Conservation (phyloP, 768 basidiomycete genomes). For the Rhizopogon sp. region DNA sequence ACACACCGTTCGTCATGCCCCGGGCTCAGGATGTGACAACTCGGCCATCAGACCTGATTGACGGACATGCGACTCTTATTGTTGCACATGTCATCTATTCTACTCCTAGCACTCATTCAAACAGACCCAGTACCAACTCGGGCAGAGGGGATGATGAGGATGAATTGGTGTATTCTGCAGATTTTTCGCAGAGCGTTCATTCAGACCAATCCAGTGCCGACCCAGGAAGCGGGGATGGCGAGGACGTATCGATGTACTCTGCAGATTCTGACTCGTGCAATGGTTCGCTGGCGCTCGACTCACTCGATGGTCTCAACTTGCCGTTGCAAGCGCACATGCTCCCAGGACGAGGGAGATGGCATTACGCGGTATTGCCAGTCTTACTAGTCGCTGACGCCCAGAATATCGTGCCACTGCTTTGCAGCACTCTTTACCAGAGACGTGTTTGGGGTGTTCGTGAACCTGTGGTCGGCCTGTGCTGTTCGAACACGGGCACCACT, state of each 20-base stretch:
- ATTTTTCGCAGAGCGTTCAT: too few relatives aligned
- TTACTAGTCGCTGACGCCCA: background rate
- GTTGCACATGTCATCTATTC: background rate
- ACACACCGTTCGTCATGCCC: background rate
- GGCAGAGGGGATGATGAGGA: background rate
- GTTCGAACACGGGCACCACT: background rate
- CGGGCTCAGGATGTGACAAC: background rate
- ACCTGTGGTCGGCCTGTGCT: constrained; percentile 3
- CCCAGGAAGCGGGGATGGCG: too few relatives aligned
- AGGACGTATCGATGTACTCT: too few relatives aligned
- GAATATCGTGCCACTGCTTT: background rate
- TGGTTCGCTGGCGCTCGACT: background rate
- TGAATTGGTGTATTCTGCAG: background rate
- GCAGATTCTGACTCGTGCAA: background rate
- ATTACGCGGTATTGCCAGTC: background rate
- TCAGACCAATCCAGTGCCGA: too few relatives aligned
- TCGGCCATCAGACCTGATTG: background rate
- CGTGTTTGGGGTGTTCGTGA: background rate
- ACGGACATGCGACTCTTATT: background rate
- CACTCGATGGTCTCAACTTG: background rate
- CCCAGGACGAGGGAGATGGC: background rate
- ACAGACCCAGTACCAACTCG: background rate
- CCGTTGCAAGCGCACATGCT: constrained; percentile 4
- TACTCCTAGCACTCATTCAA: too few relatives aligned
- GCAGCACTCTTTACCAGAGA: constrained; percentile 3